These are phyloP conservation scores for Spergularia marina DNA, from an alignment of 148 eudicot genomes.

Conservation along the genomic window DNA sequence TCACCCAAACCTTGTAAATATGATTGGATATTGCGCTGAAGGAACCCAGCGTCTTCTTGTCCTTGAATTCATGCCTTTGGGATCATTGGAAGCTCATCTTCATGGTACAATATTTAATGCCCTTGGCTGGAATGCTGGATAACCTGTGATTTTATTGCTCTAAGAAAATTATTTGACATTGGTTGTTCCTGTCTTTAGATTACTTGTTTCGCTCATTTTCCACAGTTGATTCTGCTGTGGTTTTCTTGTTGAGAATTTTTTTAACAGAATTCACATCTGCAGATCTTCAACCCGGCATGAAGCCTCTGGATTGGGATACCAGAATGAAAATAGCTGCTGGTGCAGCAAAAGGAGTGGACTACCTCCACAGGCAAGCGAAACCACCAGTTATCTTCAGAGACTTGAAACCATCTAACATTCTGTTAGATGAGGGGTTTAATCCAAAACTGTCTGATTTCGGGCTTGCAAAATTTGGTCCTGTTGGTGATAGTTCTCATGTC, in stretches of 20 bases:
- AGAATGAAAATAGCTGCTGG: constrained; percentile 53
- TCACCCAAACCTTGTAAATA: constrained; percentile 62
- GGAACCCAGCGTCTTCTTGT: constrained; percentile 46
- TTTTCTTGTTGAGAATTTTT: background rate
- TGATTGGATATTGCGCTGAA: constrained; percentile 68
- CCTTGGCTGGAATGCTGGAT: background rate
- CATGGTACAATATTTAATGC: constrained; percentile 24
- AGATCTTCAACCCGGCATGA: constrained; percentile 43
- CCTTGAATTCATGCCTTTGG: constrained; percentile 36
- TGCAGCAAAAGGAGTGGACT: constrained; percentile 67
- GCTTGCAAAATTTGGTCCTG: constrained; percentile 68
- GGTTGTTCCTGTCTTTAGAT: background rate
- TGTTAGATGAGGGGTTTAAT: constrained; percentile 50
- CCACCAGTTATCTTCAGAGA: constrained; percentile 71
- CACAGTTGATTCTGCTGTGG: background rate
- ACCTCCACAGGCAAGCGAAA: constrained; percentile 56
- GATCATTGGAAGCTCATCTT: constrained; percentile 37
- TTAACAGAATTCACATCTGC: background rate
- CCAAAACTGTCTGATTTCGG: constrained; percentile 80
- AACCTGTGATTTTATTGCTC: background rate
- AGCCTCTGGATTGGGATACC: constrained; percentile 62
- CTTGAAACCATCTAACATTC: constrained; percentile 65
- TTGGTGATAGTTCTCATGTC: constrained; percentile 56
- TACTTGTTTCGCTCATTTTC: background rate
- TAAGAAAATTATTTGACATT: background rate